These are phyloP conservation scores for Lepidopterella palustris DNA, from an alignment of 495 filamentous ascomycete species.

Conservation along the genomic window DNA sequence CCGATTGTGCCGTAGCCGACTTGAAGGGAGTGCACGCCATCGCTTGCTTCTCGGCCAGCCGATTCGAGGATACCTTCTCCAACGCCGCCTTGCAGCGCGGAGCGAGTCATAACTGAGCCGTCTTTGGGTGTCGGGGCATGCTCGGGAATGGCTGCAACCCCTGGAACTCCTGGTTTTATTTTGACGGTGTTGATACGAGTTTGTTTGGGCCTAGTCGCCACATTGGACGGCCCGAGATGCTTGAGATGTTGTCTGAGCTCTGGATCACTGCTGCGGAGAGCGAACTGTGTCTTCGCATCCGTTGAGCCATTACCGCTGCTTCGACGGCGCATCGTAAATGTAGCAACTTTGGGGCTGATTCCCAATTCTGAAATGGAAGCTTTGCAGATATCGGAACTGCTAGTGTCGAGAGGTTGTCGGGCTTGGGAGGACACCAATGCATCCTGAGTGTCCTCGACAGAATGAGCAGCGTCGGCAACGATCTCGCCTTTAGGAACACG, in stretches of 20 bases:
- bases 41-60: conserved; percentile 53
- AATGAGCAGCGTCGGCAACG: conserved; percentile 28
- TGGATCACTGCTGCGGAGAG: conserved; percentile 36
- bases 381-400: conserved; percentile 3
- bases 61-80: conserved; percentile 47
- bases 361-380: conserved; percentile 5
- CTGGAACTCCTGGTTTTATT: conserved; percentile 65
- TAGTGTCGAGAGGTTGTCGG: not conserved
- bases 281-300: conserved; percentile 7
- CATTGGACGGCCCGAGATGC: conserved; percentile 87
- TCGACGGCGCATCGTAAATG: conserved; percentile 44
- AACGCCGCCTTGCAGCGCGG: conserved; percentile 44
- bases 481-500: conserved; percentile 54
- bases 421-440: not conserved
- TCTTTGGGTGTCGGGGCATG: conserved; percentile 2
- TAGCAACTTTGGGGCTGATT: conserved; percentile 28
- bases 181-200: conserved; percentile 88
- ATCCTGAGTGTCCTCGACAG: conserved; percentile 3
- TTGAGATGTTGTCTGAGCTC: conserved; percentile 80
- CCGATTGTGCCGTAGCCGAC: conserved; percentile 58
- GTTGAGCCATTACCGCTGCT: conserved; percentile 30
- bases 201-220: conserved; percentile 71
- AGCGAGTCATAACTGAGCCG: not conserved
- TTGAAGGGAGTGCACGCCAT: conserved; percentile 61
- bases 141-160: conserved; percentile 18